phyloP scores from a whole-genome alignment of 2,329 filamentous ascomycete genomes.

The Cercospora brassicicola region DNA sequence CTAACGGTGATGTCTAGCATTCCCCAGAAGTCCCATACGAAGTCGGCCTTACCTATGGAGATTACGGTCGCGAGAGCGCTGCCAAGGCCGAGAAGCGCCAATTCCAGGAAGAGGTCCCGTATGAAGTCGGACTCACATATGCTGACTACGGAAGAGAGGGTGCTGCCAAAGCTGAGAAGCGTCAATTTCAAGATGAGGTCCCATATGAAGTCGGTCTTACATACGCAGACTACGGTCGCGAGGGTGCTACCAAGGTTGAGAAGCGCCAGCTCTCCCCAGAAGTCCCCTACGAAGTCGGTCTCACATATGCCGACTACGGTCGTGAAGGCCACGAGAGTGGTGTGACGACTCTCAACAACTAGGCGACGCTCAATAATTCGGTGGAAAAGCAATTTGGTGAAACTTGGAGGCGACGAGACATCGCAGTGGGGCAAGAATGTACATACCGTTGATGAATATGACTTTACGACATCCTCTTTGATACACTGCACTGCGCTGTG shows the following conservation, averaged over 20 bases:
- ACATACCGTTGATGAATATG: background rate
- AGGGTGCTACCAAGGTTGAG: background rate
- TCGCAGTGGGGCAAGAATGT: background rate
- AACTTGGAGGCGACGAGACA: no score
- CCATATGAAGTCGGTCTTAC: background rate
- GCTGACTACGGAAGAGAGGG: background rate
- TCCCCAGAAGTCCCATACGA: no score
- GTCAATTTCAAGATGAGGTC: background rate
- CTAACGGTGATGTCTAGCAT: no score
- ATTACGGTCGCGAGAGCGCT: no score
- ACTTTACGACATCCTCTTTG: background rate
- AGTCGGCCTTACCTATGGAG: no score
- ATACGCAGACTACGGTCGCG: background rate
- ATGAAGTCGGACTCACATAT: background rate
- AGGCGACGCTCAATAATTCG: background rate
- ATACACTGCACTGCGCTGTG: background rate
- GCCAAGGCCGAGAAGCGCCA: background rate
- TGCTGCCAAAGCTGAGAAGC: background rate
- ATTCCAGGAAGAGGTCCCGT: background rate
- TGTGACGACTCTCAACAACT: background rate
- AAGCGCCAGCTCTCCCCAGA: background rate
- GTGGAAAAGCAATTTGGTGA: no score
- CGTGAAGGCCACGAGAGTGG: background rate
- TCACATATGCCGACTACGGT: background rate
- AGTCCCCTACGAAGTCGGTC: background rate